A percentile compares a stretch with the other conserved stretches of the same genome.
Conservation (phyloP, 2,329 filamentous ascomycete genomes). For the Arthrobotrys entomopaga region DNA sequence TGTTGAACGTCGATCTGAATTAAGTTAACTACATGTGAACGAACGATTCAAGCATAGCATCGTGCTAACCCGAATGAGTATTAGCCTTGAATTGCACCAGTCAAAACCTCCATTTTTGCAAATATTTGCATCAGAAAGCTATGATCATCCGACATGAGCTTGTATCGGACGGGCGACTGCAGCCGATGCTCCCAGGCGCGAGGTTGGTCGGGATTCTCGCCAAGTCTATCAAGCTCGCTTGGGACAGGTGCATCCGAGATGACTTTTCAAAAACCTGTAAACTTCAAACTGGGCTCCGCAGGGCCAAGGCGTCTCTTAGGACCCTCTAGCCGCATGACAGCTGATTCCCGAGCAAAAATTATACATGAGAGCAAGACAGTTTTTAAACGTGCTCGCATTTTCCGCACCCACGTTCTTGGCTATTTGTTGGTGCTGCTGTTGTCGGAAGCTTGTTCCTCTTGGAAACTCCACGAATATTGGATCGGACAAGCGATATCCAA, state of each 20-base stretch:
- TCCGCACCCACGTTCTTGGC: no score
- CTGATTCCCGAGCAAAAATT: no score
- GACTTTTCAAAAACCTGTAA: background rate
- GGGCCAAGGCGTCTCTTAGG: no score
- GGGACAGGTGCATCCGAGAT: background rate
- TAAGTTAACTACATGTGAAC: no score
- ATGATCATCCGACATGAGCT: background rate
- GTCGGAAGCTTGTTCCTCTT: no score
- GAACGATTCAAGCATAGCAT: no score
- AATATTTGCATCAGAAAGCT: background rate
- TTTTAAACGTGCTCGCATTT: no score
- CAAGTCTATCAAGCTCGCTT: background rate
- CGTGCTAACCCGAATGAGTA: background rate
- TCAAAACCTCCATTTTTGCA: background rate
- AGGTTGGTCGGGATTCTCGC: background rate
- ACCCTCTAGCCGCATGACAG: no score
- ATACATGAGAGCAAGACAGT: no score
- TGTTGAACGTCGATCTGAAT: no score
- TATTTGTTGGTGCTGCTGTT: no score
- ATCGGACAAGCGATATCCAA: background rate
- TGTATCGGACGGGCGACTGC: background rate
- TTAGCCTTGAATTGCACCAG: background rate
- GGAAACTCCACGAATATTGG: no score
- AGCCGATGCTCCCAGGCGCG: background rate
- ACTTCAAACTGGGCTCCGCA: background rate